Base-by-base conservation (phyloP, 805 yeast genomes). In the Zygotorulaspora danielsina region DNA sequence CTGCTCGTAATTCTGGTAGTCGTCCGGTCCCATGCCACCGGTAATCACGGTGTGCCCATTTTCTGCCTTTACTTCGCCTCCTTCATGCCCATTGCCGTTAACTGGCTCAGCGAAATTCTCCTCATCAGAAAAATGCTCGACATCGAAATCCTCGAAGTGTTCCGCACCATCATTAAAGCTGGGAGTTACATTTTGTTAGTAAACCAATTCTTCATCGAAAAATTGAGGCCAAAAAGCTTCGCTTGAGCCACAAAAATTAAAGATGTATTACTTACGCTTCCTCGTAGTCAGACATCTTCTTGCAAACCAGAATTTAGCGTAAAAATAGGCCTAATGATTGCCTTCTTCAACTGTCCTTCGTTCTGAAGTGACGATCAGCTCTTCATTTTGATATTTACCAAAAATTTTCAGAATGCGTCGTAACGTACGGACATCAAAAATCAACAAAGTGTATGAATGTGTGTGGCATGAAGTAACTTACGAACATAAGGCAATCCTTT, bases 61-160 rank as follows among this genome's bases (percentile, higher is more conserved):
- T 33, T 66, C 73, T 30, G 73, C 76, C 32, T 72, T 69, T 46
- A 46, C 54, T 31, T 59, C 67, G 32, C 57, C 58, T 33, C 62
- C 67, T 20, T 53, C 62, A 30, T 55, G 60, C 12, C 59, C 67
- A 19, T 50, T 48, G 28, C 45, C 48, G 24, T 32, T 54, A 45
- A 70, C 45, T 58, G 67, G 55, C 15, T 55, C 68, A 16, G 51
- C 66, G 38, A 55, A 60, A 41, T 73, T 75, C 41, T 79, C 93
- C 22, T 75, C 79, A 52, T 84, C 95, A 4, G 89, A 81, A 61
- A 79, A 80, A 55, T 84, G 87, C 46, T 83, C 95, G 47, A 80
- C 89, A 42, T 87, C 96, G 62, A 82, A 84, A 54, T 88, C 95
- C 51, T 78, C 94, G 53, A 65, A 79, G 65, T 77, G 69, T 55